Evolutionary conservation across 352 stramenopile species (phyloP), one percentile per base, ranked within the genome.

Genomic region (Elongisporangium prolatum): DNA sequence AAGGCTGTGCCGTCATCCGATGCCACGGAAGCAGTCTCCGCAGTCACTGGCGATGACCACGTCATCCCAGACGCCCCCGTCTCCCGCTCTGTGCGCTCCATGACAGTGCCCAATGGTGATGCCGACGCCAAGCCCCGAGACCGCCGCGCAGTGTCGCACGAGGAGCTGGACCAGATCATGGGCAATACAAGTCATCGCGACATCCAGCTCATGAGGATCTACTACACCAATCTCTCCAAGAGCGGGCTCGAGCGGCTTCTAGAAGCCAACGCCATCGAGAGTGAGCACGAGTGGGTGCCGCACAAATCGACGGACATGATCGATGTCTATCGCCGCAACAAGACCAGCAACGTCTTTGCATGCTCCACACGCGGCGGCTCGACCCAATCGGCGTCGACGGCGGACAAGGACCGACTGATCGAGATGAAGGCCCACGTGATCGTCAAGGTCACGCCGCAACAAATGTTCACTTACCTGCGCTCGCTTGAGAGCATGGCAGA

Each of bases 151-250:
- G 69, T 88, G 18, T 72, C 77, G 22, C 52, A 65, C 4, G 65
- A 80, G 17, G 79, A 89, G 48, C 65, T 91, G 47, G 75, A 86
- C 28, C 63, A 72, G 44, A 64, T 89, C 16, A 86, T 89, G 34
- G 80, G 79, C 0, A 57, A 72, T 56, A 84, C 77, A 44, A 76
- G 64, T 10, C 80, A 91, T 55, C 79, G 80, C 16, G 75, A 88
- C 58, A 88, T 74, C 44, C 78, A 89, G 37, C 38, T 91, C 10
- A 89, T 91, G 81, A 75, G 80, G 47, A 60, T 91, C 0, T 91
- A 91, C 59, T 91, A 89, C 62, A 66, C 78, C 0, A 88, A 75
- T 28, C 72, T 89, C 1, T 84, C 78, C 7, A 65, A 84, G 47
- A 77, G 71, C 52, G 82, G 82, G 13, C 65, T 91, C 1, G 67